A percentile compares a stretch with the other conserved stretches of the same genome.
Conservation (phyloP, 805 yeast species). For the Jamesozyma piceae region DNA sequence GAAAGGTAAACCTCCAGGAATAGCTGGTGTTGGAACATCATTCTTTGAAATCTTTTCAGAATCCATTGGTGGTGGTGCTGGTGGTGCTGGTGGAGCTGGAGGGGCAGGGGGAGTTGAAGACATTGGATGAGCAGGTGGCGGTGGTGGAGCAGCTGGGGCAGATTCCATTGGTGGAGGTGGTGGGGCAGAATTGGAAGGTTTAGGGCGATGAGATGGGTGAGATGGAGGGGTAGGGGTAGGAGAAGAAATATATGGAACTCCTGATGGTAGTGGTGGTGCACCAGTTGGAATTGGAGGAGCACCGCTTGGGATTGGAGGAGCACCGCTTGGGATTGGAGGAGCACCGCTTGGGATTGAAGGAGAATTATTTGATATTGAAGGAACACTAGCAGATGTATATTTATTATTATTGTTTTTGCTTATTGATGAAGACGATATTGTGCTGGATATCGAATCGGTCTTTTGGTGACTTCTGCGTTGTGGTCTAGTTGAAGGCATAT, state of each 20-base stretch:
- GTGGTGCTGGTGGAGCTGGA: conserved; percentile 14
- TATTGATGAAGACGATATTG: conserved; percentile 7
- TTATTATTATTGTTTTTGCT: conserved; percentile 12
- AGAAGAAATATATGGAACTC: conserved; percentile 16
- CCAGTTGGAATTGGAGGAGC: conserved; percentile 14
- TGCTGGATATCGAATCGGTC: conserved; percentile 9
- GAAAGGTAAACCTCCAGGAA: conserved; percentile 41
- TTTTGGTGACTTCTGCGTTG: conserved; percentile 10
- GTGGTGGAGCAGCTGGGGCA: conserved; percentile 10
- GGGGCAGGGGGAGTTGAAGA: conserved; percentile 14
- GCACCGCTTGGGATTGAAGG: conserved; percentile 25
- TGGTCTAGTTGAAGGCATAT: conserved; percentile 17
- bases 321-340: conserved; percentile 17
- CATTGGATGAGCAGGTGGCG: conserved; percentile 21
- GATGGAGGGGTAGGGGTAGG: conserved; percentile 20
- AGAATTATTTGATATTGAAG: conserved; percentile 18
- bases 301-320: conserved; percentile 25
- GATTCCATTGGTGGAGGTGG: conserved; percentile 18
- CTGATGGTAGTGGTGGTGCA: conserved; percentile 13
- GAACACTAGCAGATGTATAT: too few relatives aligned
- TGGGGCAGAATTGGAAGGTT: conserved; percentile 19
- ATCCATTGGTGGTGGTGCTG: conserved; percentile 10
- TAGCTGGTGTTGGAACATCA: conserved; percentile 7
- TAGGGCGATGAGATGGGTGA: conserved; percentile 19
- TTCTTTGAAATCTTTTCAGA: conserved; percentile 12